Percentiles rank a stretch among this genome's conserved stretches.
These are phyloP conservation scores for Exophiala sp. DNA, from an alignment of 2,329 filamentous ascomycete genomes.

Conservation along the genomic window DNA sequence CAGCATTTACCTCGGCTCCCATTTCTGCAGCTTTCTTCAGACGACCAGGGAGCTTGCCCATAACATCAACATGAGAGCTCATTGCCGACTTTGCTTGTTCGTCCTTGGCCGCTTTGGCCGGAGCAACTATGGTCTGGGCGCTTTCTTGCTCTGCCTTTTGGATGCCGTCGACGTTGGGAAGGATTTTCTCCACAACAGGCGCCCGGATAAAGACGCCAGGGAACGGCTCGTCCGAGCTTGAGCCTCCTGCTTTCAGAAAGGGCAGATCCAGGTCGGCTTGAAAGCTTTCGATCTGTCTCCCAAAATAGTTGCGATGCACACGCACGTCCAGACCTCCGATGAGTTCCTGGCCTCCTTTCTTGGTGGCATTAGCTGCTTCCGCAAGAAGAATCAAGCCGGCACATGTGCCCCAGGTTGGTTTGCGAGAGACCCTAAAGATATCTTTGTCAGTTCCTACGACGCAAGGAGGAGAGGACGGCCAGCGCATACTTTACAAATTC, in stretches of 20 bases:
- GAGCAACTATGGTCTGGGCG: slow-evolving; percentile 53
- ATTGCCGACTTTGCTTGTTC: slow-evolving; percentile 42
- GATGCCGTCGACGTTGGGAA: slow-evolving; percentile 49
- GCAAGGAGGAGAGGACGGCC: not conserved
- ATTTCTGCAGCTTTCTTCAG: slow-evolving; percentile 46
- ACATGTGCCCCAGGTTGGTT: slow-evolving; percentile 92
- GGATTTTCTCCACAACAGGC: slow-evolving; percentile 79
- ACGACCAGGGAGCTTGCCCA: slow-evolving; percentile 52
- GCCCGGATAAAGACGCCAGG: slow-evolving; percentile 88
- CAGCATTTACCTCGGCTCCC: slow-evolving; percentile 35
- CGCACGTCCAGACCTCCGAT: slow-evolving; percentile 87
- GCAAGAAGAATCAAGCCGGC: slow-evolving; percentile 88
- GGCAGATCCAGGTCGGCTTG: slow-evolving; percentile 66
- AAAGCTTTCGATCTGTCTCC: slow-evolving; percentile 87
- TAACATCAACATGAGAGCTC: slow-evolving; percentile 50
- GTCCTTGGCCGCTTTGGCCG: slow-evolving; percentile 46
- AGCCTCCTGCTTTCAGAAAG: slow-evolving; percentile 50
- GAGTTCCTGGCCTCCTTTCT: slow-evolving; percentile 84
- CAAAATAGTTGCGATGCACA: slow-evolving; percentile 92
- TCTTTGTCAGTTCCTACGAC: slow-evolving; percentile 15
- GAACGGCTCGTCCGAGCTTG: slow-evolving; percentile 49
- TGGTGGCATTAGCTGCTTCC: slow-evolving; percentile 79
- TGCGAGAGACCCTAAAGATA: slow-evolving; percentile 57
- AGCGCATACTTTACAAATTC: slow-evolving; percentile 77
- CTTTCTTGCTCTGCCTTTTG: slow-evolving; percentile 45